Evolutionary conservation across 371 early-diverging fungal species (phyloP), one percentile per base, ranked within the genome.

Genomic region (Mucor irregularis): DNA sequence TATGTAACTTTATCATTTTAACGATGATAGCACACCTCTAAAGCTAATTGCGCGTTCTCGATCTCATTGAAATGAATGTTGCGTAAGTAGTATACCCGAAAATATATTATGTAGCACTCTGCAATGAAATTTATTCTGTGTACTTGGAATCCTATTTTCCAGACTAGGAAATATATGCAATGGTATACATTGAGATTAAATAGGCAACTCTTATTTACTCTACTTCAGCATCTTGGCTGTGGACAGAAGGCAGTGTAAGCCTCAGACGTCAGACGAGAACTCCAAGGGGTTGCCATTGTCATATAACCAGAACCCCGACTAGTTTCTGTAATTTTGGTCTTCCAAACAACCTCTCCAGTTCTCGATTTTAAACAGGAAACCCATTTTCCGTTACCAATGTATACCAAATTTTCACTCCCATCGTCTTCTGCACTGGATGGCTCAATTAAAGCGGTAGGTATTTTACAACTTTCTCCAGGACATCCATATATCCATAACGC

Each of bases 261-360:
- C 28, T 68, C 69, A 28, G 69, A 71, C 21, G 69, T 60, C 16
- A 71, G 48, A 24, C 67, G 59, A 6, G 71, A 74, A 17, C 67
- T 62, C 75, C 69, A 71, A 13, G 67, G 61, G 1, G 72, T 71
- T 4, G 70, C 72, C 56, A 74, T 14, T 9, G 70, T 62, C 68
- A 74, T 67, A 19, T 62, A 67, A 3, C 52, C 50, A 5, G 38
- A 31, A 3, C 64, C 64, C 26, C 68, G 50, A 14, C 19, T 46
- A 7, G 65, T 48, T n/a, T 61, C 50, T 2, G 63, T 58, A 5
- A 70, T 50, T 25, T 63, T 61, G 0, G 33, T 39, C 5, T 43
- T 52, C 74, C 74, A 74, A 24, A 61, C 25, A 0, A 68, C 37
- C 8, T 58, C 53, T 3, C 74, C 74, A 0, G 60, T 57, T 4